These are phyloP conservation scores for Candida oleophila DNA, from an alignment of 805 yeast genomes.

Conservation along the genomic window DNA sequence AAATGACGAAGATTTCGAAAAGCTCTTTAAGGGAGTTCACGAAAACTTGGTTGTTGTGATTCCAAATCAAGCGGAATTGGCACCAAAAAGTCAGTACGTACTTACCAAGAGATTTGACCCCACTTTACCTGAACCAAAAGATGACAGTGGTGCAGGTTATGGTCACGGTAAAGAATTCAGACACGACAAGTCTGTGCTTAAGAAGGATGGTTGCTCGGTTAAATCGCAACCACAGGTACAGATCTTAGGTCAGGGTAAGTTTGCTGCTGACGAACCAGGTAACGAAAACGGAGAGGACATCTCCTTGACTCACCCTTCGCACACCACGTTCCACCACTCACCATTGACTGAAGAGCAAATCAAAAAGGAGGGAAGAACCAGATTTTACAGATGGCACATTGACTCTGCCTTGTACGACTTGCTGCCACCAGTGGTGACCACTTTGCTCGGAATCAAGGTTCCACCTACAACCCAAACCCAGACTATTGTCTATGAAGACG, in stretches of 20 bases:
- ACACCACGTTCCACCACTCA: conserved; percentile 72
- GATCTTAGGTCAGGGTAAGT: conserved; percentile 80
- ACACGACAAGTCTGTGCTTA: conserved; percentile 58
- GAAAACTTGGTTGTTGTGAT: conserved; percentile 70
- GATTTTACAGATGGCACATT: conserved; percentile 92
- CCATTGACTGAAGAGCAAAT: conserved; percentile 65
- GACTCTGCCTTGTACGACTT: conserved; percentile 86
- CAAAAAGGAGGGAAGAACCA: conserved; percentile 58
- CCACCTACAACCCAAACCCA: conserved; percentile 68
- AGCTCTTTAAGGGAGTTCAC: conserved; percentile 62
- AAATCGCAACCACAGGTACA: conserved; percentile 88
- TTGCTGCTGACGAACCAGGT: conserved; percentile 53
- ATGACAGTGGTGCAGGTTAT: conserved; percentile 49
- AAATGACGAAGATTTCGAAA: conserved; percentile 61
- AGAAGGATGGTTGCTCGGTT: conserved; percentile 77
- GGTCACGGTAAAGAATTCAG: conserved; percentile 80
- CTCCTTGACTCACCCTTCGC: conserved; percentile 78
- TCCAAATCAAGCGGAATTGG: conserved; percentile 64
- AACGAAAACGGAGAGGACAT: conserved; percentile 62
- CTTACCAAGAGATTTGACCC: conserved; percentile 82
- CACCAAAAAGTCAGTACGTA: conserved; percentile 73
- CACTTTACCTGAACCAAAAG: conserved; percentile 45
- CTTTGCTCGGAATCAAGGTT: conserved; percentile 77
- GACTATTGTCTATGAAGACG: conserved; percentile 59
- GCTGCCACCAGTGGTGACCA: conserved; percentile 84